Conservation (phyloP, 306 rosid species). For the Pueraria montana region DNA sequence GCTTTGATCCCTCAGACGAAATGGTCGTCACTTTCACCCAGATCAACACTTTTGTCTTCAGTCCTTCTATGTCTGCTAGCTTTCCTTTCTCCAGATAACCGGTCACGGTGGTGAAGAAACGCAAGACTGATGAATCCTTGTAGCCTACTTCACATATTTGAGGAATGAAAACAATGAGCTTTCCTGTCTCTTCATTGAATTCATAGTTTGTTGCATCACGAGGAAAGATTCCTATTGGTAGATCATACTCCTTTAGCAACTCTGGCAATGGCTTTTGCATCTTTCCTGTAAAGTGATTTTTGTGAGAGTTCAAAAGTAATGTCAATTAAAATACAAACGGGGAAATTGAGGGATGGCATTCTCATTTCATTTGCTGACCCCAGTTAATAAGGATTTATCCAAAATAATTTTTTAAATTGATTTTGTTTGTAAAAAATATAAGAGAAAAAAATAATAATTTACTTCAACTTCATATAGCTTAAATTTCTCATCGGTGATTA, state of each 20-base stretch:
- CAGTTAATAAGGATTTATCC: too few relatives aligned
- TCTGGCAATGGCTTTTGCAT: constrained; percentile 93
- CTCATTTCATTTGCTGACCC: neutral
- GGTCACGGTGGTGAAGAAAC: constrained; percentile 74
- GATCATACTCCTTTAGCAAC: constrained; percentile 83
- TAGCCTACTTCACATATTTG: constrained; percentile 82
- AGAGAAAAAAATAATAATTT: too few relatives aligned
- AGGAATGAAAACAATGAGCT: constrained; percentile 76
- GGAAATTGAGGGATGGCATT: constrained; percentile 12
- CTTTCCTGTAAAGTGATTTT: constrained; percentile 63
- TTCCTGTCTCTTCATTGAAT: constrained; percentile 75
- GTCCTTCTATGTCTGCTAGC: constrained; percentile 86
- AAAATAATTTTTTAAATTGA: too few relatives aligned
- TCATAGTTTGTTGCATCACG: constrained; percentile 94
- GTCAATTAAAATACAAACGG: constrained; percentile 3
- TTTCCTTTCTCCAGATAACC: constrained; percentile 87
- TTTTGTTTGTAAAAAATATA: too few relatives aligned
- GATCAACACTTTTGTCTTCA: constrained; percentile 88
- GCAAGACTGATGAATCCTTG: constrained; percentile 88
- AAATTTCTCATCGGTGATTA: too few relatives aligned
- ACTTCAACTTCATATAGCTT: too few relatives aligned
- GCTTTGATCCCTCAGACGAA: constrained; percentile 76
- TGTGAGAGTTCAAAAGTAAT: constrained; percentile 2
- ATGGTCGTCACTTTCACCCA: constrained; percentile 84
- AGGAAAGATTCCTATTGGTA: constrained; percentile 89